Evolutionary conservation across 768 basidiomycete species (phyloP).

Genomic region (Russula emetica): DNA sequence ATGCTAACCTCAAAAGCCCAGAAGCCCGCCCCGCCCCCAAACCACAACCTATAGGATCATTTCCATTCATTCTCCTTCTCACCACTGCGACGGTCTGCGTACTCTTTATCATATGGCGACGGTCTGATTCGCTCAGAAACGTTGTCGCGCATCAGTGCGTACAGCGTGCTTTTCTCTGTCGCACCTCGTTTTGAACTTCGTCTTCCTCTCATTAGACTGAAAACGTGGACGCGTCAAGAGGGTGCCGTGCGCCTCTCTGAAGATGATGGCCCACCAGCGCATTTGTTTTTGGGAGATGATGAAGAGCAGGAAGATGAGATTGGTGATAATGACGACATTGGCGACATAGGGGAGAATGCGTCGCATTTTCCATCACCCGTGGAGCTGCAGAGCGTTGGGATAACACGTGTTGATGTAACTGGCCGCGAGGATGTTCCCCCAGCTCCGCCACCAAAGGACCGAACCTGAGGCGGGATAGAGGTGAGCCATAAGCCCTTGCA

Average conservation of each 20-base stretch:
- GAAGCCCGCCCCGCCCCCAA: slow-evolving; percentile 47
- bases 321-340: slow-evolving; percentile 40
- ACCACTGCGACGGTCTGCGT: slow-evolving; percentile 52
- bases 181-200: too few species aligned
- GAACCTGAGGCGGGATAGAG: background rate
- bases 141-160: slow-evolving; percentile 56
- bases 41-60: slow-evolving; percentile 59
- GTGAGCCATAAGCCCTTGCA: background rate
- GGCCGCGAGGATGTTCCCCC: background rate
- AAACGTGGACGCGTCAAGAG: slow-evolving; percentile 48
- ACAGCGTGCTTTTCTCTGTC: slow-evolving; percentile 22
- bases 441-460: slow-evolving; percentile 11
- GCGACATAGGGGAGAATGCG: slow-evolving; percentile 20
- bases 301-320: slow-evolving; percentile 40
- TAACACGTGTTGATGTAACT: background rate
- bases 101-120: slow-evolving; percentile 59
- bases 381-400: background rate
- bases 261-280: slow-evolving; percentile 63
- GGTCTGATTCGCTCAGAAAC: slow-evolving; percentile 48
- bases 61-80: slow-evolving; percentile 48
- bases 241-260: slow-evolving; percentile 60
- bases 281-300: slow-evolving; percentile 54
- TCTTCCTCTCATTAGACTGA: slow-evolving; percentile 41
- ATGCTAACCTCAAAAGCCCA: slow-evolving; percentile 12
- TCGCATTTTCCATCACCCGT: background rate